Percentiles rank a stretch among this genome's conserved stretches.
Conservation (phyloP, 192 early-diverging fungal species). For the Backusella parvicylindrica region DNA sequence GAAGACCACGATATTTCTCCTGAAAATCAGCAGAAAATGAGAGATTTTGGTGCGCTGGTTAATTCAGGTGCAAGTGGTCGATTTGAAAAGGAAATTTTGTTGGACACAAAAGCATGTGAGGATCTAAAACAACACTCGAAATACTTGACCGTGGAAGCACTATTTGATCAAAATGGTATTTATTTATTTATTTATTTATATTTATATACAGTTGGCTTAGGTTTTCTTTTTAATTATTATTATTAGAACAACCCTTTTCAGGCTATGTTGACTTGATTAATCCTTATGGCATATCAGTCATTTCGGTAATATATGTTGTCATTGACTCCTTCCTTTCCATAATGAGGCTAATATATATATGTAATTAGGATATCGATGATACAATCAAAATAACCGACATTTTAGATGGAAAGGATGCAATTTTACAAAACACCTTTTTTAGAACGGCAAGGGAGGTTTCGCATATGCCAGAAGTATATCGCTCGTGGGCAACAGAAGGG, state of each 20-base stretch:
- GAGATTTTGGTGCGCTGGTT: constrained; percentile 8
- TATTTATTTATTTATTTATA: neutral
- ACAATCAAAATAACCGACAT: constrained; percentile 92
- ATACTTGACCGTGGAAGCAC: constrained; percentile 12
- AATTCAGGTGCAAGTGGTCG: constrained; percentile 24
- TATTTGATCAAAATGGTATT: constrained; percentile 13
- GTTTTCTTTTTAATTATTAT: neutral
- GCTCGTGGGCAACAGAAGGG: constrained; percentile 48
- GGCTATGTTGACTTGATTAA: constrained; percentile 62
- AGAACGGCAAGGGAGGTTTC: constrained; percentile 64
- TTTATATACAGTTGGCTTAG: neutral
- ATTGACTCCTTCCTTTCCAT: too few species aligned
- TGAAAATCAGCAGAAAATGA: constrained; percentile 6
- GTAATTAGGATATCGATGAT: constrained; percentile 74
- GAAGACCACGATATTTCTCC: neutral
- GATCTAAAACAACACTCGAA: constrained; percentile 7
- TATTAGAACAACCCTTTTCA: constrained; percentile 26
- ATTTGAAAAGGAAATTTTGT: constrained; percentile 13
- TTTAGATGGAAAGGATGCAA: constrained; percentile 61
- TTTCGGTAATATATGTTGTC: constrained; percentile 53
- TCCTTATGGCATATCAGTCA: constrained; percentile 73
- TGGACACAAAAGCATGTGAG: constrained; percentile 25
- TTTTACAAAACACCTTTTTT: constrained; percentile 69
- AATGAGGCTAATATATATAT: neutral
- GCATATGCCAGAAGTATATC: constrained; percentile 80